Evolutionary conservation across 768 basidiomycete genomes (phyloP).

Genomic region (Dacryopinax spathularia): DNA sequence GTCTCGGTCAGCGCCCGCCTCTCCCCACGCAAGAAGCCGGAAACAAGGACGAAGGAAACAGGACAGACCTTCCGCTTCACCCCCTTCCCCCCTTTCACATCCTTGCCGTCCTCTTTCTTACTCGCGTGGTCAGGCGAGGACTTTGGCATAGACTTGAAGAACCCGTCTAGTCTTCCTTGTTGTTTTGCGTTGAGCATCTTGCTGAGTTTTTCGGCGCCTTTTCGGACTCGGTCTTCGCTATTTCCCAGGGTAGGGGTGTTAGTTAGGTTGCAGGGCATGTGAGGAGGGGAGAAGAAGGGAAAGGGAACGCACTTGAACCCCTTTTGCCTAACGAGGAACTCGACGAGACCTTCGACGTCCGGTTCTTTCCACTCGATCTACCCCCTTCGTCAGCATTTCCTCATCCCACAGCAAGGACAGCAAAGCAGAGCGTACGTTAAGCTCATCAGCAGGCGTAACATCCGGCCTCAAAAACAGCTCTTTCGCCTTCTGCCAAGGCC

Average conservation of each 20-base stretch:
- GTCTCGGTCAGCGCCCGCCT: neutral
- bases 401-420: no score
- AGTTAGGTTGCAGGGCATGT: neutral
- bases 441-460: constrained; percentile 67
- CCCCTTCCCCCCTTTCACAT: constrained; percentile 24
- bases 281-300: neutral
- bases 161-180: constrained; percentile 90
- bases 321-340: constrained; percentile 87
- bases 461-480: constrained; percentile 80
- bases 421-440: constrained; percentile 45
- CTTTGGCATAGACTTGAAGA: constrained; percentile 67
- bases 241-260: constrained; percentile 4
- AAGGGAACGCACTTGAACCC: constrained; percentile 72
- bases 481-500: constrained; percentile 96
- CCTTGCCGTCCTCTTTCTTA: constrained; percentile 20
- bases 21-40: neutral
- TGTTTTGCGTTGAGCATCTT: constrained; percentile 83
- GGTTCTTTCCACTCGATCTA: constrained; percentile 92
- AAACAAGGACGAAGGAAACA: neutral
- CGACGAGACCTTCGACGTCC: constrained; percentile 81
- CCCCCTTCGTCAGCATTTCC: no score
- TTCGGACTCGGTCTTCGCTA: constrained; percentile 93
- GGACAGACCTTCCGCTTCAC: constrained; percentile 41
- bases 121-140: constrained; percentile 35
- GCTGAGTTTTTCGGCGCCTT: constrained; percentile 82